Conservation (phyloP, 164 flowering plant genomes). For the Hamamelis virginiana region DNA sequence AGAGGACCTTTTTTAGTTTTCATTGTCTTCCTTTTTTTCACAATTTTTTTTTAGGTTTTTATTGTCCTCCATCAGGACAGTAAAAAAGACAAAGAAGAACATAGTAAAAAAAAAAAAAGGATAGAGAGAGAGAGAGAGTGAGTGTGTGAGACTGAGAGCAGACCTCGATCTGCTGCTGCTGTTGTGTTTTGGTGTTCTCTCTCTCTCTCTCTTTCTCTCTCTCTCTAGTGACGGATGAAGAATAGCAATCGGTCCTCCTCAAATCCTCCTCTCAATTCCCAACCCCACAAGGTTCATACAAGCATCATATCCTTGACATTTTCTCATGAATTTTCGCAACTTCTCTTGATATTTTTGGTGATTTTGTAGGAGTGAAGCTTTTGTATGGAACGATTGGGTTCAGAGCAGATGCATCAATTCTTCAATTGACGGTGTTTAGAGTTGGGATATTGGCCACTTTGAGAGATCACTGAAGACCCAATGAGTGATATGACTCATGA, state of each 20-base stretch:
- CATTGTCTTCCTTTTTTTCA: too few relatives aligned
- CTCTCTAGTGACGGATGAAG: slow-evolving; percentile 44
- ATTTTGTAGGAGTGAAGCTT: slow-evolving; percentile 58
- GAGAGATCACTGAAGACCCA: slow-evolving; percentile 64
- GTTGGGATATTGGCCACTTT: slow-evolving; percentile 77
- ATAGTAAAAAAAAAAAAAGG: too few relatives aligned
- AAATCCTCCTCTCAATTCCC: slow-evolving; percentile 52
- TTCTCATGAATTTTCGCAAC: background rate
- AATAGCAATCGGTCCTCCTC: slow-evolving; percentile 47
- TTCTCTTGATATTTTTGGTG: background rate
- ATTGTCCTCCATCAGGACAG: too few relatives aligned
- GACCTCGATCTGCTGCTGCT: too few relatives aligned
- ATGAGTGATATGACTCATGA: slow-evolving; percentile 73
- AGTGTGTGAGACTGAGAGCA: too few relatives aligned
- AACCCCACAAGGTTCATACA: slow-evolving; percentile 46
- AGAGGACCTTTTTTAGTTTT: too few relatives aligned
- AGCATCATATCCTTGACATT: too few relatives aligned
- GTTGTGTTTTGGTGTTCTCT: too few relatives aligned
- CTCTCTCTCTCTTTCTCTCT: slow-evolving; percentile 15
- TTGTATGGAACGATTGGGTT: slow-evolving; percentile 93
- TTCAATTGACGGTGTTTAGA: slow-evolving; percentile 68
- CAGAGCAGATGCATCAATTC: slow-evolving; percentile 76
- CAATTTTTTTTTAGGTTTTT: too few relatives aligned
- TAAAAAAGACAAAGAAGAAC: too few relatives aligned
- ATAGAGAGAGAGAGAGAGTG: too few relatives aligned